phyloP scores from a whole-genome alignment of 2,329 filamentous ascomycete genomes.

The Xylariaceae sp. region DNA sequence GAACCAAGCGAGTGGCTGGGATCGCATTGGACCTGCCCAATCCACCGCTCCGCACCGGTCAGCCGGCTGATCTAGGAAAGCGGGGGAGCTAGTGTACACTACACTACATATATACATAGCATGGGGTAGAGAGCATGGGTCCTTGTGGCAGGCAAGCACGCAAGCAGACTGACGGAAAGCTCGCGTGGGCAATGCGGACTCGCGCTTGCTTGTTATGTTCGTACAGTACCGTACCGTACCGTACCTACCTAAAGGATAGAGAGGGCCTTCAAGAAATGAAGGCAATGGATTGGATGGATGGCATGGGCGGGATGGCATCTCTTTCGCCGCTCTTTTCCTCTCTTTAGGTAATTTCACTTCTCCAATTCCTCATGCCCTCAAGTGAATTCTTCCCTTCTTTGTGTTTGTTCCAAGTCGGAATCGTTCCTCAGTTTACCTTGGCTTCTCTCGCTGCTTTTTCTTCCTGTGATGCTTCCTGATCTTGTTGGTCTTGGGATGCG shows the following conservation, averaged over 20 bases:
- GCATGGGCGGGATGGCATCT: slow-evolving; percentile 11
- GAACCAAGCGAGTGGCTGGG: slow-evolving; percentile 12
- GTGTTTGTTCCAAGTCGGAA: not conserved
- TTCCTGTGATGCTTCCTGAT: not conserved
- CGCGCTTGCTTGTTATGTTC: not conserved
- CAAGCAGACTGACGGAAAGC: not conserved
- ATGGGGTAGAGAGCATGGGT: no score
- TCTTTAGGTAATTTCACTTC: not conserved
- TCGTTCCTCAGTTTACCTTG: not conserved
- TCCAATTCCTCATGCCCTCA: slow-evolving; percentile 9
- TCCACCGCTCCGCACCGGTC: slow-evolving; percentile 19
- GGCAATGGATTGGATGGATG: no score
- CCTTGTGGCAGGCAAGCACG: no score
- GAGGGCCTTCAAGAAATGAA: not conserved
- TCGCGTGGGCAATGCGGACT: slow-evolving; percentile 3
- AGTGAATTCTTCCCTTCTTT: not conserved
- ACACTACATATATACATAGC: not conserved
- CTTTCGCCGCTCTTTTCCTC: slow-evolving; percentile 18
- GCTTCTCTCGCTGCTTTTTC: not conserved
- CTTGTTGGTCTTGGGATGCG: slow-evolving; percentile 21
- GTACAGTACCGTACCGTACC: no score
- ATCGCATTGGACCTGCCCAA: slow-evolving; percentile 21
- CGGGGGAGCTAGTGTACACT: not conserved
- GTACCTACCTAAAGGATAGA: no score
- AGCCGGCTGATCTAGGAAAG: slow-evolving; percentile 27